Base-by-base conservation (phyloP, 176 grass and related monocot species). In the Aegilops speltoides region DNA sequence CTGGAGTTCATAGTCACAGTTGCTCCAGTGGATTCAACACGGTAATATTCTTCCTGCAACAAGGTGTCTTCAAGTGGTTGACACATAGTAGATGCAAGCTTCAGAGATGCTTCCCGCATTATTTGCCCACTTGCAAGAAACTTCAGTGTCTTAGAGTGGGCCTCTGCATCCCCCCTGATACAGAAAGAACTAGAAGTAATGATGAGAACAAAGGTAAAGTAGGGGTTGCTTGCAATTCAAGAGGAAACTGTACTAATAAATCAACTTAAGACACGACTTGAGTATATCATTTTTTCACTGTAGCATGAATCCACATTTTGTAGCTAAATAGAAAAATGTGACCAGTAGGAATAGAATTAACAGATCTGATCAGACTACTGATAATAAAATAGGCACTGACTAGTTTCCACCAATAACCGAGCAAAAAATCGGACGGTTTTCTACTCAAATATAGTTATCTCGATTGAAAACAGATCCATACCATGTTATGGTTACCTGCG, bases 91-190 rank as follows among this genome's bases (percentile, higher is more conserved):
- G 65, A 79, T 83, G 88, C 83, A 68, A 89, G 84, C 83, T 73
- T 87, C 36, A 90, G 79, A 79, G 92, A 94, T 83, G 94, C 92
- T 78, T 94, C 86, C 40, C 95, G 74, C 92, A 97, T 97, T 10
- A 92, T 60, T n/a, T 90, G 89, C 41, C 90, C 92, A 71, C 92
- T 92, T 57, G 50, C 68, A 3, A 94, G 90, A 85, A 89, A 97
- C 15, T 75, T 82, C 16, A 34, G 5, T 59, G 84, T 85, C 79
- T 88, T 94, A 31, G 84, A 90, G 34, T 41, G 15, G 82, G 87
- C 73, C 63, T 64, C 26, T 26, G 26, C 43, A 11, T 97, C 95
- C 26, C 76, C 95, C 70, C 95, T 97, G 86, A 74, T 87, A 66
- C 26, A 88, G 52, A 79, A 19, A 77, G 48, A 38, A 19, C 50